phyloP scores from a whole-genome alignment of 2,329 filamentous ascomycete genomes.

The Trichoderma cornu-damae region DNA sequence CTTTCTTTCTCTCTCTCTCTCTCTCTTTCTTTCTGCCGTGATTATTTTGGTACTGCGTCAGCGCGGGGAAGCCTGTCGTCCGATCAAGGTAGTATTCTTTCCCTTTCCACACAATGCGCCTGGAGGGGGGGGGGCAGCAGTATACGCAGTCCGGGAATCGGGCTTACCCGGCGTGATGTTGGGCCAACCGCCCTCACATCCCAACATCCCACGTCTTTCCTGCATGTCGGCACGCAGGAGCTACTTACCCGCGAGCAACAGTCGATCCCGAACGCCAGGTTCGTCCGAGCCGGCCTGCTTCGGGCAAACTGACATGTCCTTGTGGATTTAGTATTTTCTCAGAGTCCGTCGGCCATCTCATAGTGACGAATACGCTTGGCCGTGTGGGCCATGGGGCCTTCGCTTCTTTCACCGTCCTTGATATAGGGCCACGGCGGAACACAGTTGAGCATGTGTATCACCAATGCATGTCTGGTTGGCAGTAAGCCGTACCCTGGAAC shows the following conservation, averaged over 20 bases:
- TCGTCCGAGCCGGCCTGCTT: background rate
- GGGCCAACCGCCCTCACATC: background rate
- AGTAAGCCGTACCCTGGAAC: background rate
- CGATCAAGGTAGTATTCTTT: background rate
- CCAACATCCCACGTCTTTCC: constrained; percentile 11
- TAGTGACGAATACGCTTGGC: background rate
- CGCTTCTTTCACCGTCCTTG: background rate
- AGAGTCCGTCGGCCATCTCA: background rate
- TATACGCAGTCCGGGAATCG: background rate
- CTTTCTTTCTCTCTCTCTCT: too few relatives aligned
- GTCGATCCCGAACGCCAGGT: constrained; percentile 1
- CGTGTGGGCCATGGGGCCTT: background rate
- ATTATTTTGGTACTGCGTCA: constrained; percentile 9
- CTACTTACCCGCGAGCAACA: constrained; percentile 7
- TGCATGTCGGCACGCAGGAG: constrained; percentile 9
- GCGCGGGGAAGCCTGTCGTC: constrained; percentile 16
- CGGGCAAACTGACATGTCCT: background rate
- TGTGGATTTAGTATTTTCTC: too few relatives aligned
- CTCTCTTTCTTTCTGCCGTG: too few relatives aligned
- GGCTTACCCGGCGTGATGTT: background rate
- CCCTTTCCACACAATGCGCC: background rate
- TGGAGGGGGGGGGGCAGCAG: too few relatives aligned
- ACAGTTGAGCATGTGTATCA: background rate
- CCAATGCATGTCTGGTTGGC: constrained; percentile 1
- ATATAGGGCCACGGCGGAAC: background rate